A percentile compares a stretch with the other conserved stretches of the same genome.
These are phyloP conservation scores for Galerina marginata DNA, from an alignment of 768 basidiomycete species.

Conservation along the genomic window DNA sequence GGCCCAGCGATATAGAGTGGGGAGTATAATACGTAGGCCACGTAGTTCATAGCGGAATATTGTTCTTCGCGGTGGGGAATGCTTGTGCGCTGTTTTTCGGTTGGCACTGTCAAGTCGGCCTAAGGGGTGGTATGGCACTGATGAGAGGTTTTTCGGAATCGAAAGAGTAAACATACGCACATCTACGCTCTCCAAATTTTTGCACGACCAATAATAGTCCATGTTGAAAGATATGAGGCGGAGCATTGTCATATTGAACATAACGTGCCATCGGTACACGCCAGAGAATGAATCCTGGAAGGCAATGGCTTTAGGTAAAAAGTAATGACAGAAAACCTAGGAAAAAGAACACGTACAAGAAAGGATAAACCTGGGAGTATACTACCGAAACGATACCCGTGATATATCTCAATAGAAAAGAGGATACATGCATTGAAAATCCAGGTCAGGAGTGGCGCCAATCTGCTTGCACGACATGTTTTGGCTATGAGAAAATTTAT, in stretches of 20 bases:
- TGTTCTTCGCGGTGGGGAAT: constrained; percentile 57
- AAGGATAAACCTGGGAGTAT: constrained; percentile 59
- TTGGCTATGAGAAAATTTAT: constrained; percentile 73
- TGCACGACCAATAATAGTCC: constrained; percentile 89
- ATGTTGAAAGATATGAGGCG: constrained; percentile 91
- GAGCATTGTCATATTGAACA: constrained; percentile 96
- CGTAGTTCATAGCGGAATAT: constrained; percentile 75
- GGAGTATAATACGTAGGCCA: constrained; percentile 89
- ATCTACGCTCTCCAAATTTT: constrained; percentile 40
- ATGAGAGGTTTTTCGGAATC: not conserved
- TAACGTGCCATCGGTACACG: constrained; percentile 89
- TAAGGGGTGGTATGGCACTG: constrained; percentile 1
- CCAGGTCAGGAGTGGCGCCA: constrained; percentile 70
- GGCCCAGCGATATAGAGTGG: constrained; percentile 97
- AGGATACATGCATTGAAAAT: constrained; percentile 75
- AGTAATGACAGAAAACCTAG: not conserved
- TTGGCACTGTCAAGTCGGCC: constrained; percentile 30
- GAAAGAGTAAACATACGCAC: constrained; percentile 37
- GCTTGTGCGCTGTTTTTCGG: constrained; percentile 65
- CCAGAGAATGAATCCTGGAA: constrained; percentile 72
- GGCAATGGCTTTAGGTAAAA: not conserved
- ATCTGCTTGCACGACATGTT: constrained; percentile 42
- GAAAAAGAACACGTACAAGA: constrained; percentile 56
- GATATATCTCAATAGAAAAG: constrained; percentile 75
- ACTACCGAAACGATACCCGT: constrained; percentile 72